Percentiles rank a stretch among this genome's conserved stretches.
These are phyloP conservation scores for Clonostachys chloroleuca DNA, from an alignment of 2,329 filamentous ascomycete genomes.

Conservation along the genomic window DNA sequence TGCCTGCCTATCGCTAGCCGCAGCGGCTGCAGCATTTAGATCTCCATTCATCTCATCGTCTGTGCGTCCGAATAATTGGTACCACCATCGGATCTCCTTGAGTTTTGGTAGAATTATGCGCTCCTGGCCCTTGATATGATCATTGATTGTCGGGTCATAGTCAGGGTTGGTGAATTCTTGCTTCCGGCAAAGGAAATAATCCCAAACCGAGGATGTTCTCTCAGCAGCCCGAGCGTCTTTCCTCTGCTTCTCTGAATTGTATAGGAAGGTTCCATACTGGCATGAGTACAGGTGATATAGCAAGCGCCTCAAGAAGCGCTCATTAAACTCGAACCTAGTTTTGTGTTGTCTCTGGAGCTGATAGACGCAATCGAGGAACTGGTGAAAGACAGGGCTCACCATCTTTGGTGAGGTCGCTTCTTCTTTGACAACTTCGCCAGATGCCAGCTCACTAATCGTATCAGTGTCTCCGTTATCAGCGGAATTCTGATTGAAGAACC, in stretches of 20 bases:
- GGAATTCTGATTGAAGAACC: constrained; percentile 71
- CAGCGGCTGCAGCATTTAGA: constrained; percentile 48
- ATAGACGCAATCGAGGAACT: constrained; percentile 92
- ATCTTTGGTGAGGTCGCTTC: constrained; percentile 81
- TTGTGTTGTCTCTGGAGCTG: constrained; percentile 84
- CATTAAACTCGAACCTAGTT: constrained; percentile 91
- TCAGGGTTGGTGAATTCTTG: constrained; percentile 78
- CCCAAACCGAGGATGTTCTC: constrained; percentile 85
- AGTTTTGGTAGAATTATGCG: constrained; percentile 77
- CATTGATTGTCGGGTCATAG: constrained; percentile 72
- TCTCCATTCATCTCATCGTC: constrained; percentile 90
- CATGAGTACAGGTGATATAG: constrained; percentile 94
- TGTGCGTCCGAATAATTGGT: constrained; percentile 77
- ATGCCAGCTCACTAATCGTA: constrained; percentile 31
- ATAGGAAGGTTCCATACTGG: constrained; percentile 95
- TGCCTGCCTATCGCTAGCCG: constrained; percentile 33
- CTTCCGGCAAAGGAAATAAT: constrained; percentile 82
- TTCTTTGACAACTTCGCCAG: constrained; percentile 37
- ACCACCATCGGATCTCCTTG: constrained; percentile 88
- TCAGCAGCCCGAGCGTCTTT: constrained; percentile 64
- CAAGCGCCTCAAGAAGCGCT: constrained; percentile 82
- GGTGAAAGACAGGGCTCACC: constrained; percentile 93
- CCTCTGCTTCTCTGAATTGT: constrained; percentile 89
- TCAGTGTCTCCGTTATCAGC: constrained; percentile 59
- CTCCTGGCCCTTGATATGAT: constrained; percentile 74